Base-by-base conservation (phyloP, 164 flowering plant species). In the Aristolochia californica region DNA sequence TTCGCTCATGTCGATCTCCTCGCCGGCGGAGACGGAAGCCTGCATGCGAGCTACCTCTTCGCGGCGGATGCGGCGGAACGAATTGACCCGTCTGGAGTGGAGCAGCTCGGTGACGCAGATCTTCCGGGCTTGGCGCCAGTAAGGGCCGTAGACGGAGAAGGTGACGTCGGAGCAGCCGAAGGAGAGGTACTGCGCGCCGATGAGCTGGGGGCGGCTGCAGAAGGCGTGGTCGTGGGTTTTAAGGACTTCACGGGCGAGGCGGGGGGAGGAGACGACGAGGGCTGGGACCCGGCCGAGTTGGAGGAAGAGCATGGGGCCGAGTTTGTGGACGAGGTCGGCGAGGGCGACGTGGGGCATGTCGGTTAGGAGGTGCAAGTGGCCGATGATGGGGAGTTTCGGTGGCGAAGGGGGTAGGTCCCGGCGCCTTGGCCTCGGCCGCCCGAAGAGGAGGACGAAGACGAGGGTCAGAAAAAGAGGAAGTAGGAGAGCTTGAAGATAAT, bases 141-240 rank as follows among this genome's bases (percentile, higher is more conserved):
- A 82, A 0, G 80, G 61, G 18, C 83, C 83, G 75, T 76, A 74
- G 3, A 56, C 58, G 57, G 79, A 71, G 71, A 75, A 78, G 59
- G 81, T 74, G 55, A 81, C 68, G 75, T 77, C 77, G 52, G 85
- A 67, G 74, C 79, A 77, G 48, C 72, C 76, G 67, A 75, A 83
- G 54, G 85, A 70, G 60, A 78, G 74, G 66, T 69, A 66, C 68
- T 75, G 73, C 45, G 79, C 79, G 4, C 78, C 61, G 30, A 75
- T 43, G 58, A 74, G 67, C 27, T 68, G 75, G 2, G 82, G 88
- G 0, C 81, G 75, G 64, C 63, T 68, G 4, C 74, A 56, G 66
- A 79, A 76, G 56, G 68, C 47, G 58, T 66, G 80, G 57, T 82
- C 84, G 48, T 76, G 72, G 47, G 84, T 70, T 44, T 69, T 76